Percentiles rank a stretch among this genome's conserved stretches.
Conservation (phyloP, 2,329 filamentous ascomycete species). For the Ascochyta fabae region DNA sequence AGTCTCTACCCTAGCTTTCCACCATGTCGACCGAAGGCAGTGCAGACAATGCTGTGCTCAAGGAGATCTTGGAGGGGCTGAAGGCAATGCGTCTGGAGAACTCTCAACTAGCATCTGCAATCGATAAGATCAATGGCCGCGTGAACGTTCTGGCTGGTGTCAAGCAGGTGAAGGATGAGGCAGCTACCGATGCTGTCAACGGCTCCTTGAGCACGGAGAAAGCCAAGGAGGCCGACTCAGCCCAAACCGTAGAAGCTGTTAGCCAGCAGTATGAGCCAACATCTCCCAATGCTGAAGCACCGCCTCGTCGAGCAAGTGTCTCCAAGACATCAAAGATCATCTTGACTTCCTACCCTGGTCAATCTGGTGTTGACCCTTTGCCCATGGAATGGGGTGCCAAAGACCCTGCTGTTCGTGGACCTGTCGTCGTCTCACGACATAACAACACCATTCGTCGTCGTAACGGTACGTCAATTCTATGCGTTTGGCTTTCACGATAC, state of each 20-base stretch:
- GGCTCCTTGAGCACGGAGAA: conserved; percentile 31
- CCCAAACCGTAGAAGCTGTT: conserved; percentile 47
- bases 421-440: conserved; percentile 83
- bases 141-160: conserved; percentile 67
- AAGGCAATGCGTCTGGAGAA: conserved; percentile 64
- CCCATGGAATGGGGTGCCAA: conserved; percentile 84
- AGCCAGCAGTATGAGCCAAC: conserved; percentile 50
- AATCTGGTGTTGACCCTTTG: conserved; percentile 92
- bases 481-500: background rate
- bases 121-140: conserved; percentile 67
- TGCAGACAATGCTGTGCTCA: conserved; percentile 52
- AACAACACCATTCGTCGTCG: conserved; percentile 77
- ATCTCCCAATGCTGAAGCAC: conserved; percentile 39
- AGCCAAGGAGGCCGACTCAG: conserved; percentile 42
- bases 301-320: conserved; percentile 50
- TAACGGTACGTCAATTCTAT: conserved; percentile 65
- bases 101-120: conserved; percentile 59
- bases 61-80: conserved; percentile 63
- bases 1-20: conserved; percentile 3
- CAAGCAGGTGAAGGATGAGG: conserved; percentile 62
- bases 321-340: conserved; percentile 67
- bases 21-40: conserved; percentile 41
- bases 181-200: conserved; percentile 38
- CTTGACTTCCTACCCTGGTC: conserved; percentile 86
- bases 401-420: conserved; percentile 77